A percentile compares a stretch with the other conserved stretches of the same genome.
Conservation (phyloP, 164 flowering plant genomes). For the Tinospora cordifolia region DNA sequence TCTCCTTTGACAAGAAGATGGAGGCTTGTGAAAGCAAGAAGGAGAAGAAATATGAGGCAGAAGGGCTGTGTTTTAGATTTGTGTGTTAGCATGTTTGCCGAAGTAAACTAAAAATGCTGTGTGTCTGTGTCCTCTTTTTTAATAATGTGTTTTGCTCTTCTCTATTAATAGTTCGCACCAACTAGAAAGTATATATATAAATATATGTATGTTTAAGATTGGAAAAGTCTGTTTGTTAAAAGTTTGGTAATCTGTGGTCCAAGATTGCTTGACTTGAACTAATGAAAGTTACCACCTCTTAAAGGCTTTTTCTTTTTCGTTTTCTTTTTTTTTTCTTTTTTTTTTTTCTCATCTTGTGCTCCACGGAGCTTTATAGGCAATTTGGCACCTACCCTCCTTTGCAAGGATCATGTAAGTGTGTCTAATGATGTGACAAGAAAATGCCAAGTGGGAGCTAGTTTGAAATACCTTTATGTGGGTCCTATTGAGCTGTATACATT, state of each 20-base stretch:
- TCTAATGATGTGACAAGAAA: not conserved
- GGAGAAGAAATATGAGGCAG: not conserved
- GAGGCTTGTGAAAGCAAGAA: not conserved
- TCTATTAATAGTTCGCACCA: not conserved
- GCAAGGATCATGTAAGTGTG: not conserved
- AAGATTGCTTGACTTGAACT: not conserved
- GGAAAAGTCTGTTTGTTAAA: not conserved
- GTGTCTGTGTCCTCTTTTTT: not conserved
- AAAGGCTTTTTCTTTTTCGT: too few species aligned
- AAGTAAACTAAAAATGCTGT: not conserved
- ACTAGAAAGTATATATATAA: too few species aligned
- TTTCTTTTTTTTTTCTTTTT: too few species aligned
- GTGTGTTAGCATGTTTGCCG: not conserved
- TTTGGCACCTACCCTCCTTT: not conserved
- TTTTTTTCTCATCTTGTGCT: not conserved
- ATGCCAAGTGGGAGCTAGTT: too few species aligned
- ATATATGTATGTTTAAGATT: not conserved
- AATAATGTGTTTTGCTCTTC: not conserved
- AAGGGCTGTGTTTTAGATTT: not conserved
- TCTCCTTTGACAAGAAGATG: not conserved
- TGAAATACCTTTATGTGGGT: too few species aligned
- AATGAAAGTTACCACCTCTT: not conserved
- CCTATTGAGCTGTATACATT: too few species aligned
- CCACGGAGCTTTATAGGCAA: not conserved
- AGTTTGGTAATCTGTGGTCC: not conserved